A percentile compares a stretch with the other conserved stretches of the same genome.
phyloP scores from a whole-genome alignment of 1,284 basidiomycete species.

The Fistulinella staudtii region DNA sequence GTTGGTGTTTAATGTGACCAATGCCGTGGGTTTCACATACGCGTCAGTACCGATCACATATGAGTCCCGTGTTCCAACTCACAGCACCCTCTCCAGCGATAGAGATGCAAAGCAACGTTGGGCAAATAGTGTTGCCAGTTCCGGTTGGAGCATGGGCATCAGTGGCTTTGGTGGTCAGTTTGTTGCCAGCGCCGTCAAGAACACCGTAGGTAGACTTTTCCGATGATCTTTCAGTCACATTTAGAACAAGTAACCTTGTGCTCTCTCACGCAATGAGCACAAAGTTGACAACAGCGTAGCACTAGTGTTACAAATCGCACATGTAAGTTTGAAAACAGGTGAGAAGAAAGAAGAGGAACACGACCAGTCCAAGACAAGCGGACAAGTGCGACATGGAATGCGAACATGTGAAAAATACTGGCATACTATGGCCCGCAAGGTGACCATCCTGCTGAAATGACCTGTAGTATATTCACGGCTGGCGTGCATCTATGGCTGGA shows the following conservation, averaged over 20 bases:
- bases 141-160: slow-evolving; percentile 60
- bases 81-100: slow-evolving; percentile 50
- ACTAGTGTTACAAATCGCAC: slow-evolving; percentile 31
- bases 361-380: slow-evolving; percentile 22
- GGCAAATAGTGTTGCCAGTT: slow-evolving; percentile 65
- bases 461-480: slow-evolving; percentile 7
- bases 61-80: slow-evolving; percentile 7
- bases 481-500: slow-evolving; percentile 4
- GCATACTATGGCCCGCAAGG: slow-evolving; percentile 10
- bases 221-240: slow-evolving; percentile 25
- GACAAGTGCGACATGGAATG: slow-evolving; percentile 19
- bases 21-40: slow-evolving; percentile 90
- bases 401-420: slow-evolving; percentile 14
- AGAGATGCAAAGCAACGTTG: slow-evolving; percentile 84
- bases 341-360: background rate
- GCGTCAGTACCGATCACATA: slow-evolving; percentile 50
- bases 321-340: slow-evolving; percentile 9
- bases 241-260: too few relatives aligned
- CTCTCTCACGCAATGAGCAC: too few relatives aligned
- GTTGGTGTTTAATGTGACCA: slow-evolving; percentile 88
- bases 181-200: slow-evolving; percentile 74
- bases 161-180: slow-evolving; percentile 79
- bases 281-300: slow-evolving; percentile 17
- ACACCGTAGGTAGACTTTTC: slow-evolving; percentile 75
- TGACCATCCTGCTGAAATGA: slow-evolving; percentile 8